Conservation (phyloP, 257 asterid species). For the Capsicum rhomboideum region DNA sequence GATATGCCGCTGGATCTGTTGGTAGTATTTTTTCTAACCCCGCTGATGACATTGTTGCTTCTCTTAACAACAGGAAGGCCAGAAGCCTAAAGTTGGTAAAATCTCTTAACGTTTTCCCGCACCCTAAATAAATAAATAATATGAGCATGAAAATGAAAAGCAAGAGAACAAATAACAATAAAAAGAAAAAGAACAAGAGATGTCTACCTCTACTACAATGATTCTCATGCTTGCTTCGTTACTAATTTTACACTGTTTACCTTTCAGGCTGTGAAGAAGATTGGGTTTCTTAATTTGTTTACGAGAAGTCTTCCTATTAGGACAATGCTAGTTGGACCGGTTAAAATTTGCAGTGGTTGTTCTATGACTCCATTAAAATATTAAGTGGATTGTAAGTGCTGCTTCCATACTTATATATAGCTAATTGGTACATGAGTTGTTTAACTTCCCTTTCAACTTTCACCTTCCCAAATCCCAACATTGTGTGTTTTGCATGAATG, state of each 20-base stretch:
- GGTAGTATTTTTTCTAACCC: constrained; percentile 37
- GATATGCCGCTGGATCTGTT: constrained; percentile 43
- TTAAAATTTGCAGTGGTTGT: constrained; percentile 38
- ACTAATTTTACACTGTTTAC: not conserved
- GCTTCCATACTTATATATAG: not conserved
- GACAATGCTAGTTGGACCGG: constrained; percentile 36
- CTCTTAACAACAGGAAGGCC: constrained; percentile 25
- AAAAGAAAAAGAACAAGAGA: not conserved
- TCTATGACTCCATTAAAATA: constrained; percentile 31
- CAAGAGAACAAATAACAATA: not conserved
- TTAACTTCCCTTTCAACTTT: not conserved
- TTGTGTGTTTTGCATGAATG: not conserved
- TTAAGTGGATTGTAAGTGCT: constrained; percentile 34
- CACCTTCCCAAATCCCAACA: not conserved
- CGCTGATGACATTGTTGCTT: constrained; percentile 31
- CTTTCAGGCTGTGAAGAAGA: constrained; percentile 30
- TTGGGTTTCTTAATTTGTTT: constrained; percentile 29
- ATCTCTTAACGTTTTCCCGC: not conserved
- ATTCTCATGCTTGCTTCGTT: not conserved
- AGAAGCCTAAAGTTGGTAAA: constrained; percentile 23
- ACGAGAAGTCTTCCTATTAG: constrained; percentile 43
- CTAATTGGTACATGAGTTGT: not conserved
- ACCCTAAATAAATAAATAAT: not conserved
- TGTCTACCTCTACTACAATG: not conserved
- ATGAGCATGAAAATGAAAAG: not conserved